Conservation (phyloP, 2,329 filamentous ascomycete genomes). For the Grosmannia huntii region DNA sequence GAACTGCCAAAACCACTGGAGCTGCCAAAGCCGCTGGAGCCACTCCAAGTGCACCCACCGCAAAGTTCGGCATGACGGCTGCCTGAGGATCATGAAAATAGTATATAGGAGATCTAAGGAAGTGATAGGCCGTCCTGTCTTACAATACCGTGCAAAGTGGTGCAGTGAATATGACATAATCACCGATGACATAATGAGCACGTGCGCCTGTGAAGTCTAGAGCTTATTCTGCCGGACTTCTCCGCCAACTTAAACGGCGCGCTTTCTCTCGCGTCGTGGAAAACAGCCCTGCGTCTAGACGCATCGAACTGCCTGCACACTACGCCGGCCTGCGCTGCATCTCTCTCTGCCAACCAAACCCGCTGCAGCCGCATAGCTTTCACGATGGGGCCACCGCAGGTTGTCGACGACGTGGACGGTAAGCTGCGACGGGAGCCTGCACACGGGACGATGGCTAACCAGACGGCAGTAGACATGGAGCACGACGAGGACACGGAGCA, state of each 20-base stretch:
- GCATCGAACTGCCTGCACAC: not conserved
- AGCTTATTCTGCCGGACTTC: conserved; percentile 1
- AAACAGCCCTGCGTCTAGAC: not conserved
- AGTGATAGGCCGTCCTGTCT: no score
- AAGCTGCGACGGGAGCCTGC: not conserved
- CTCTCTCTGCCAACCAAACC: not conserved
- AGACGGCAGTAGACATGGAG: conserved; percentile 28
- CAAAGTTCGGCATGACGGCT: not conserved
- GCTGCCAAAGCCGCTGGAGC: no score
- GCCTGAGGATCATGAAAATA: not conserved
- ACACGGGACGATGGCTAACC: not conserved
- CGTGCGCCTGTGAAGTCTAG: no score
- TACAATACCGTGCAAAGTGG: no score
- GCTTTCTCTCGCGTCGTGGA: not conserved
- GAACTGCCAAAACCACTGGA: no score
- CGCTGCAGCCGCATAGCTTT: no score
- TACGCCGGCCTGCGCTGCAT: not conserved
- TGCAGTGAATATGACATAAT: no score
- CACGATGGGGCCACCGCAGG: conserved; percentile 33
- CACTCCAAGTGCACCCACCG: no score
- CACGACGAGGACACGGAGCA: conserved; percentile 60
- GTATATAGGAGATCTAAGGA: no score
- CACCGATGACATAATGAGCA: no score
- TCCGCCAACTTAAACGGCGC: conserved; percentile 9
- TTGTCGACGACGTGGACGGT: conserved; percentile 39